Base-by-base conservation (phyloP, 495 filamentous ascomycete species). In the Evernia prunastri region DNA sequence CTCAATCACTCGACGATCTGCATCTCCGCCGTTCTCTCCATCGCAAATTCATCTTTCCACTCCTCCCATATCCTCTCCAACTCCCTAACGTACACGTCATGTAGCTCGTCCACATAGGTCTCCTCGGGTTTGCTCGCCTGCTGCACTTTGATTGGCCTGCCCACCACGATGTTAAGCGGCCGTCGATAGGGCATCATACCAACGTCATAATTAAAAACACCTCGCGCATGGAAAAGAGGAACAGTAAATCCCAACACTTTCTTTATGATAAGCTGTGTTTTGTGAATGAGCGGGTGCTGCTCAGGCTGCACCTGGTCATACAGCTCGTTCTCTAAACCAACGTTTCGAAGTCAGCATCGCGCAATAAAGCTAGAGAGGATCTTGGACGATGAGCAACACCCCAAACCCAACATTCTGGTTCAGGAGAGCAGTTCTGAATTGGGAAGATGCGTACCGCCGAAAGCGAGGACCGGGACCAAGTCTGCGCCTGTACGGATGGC, bases 151-250 rank as follows among this genome's bases (percentile, higher is more conserved):
- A 96, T 89, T 4, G 92, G 90, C 63, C 81, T 78, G 3, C 92
- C 93, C 10, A 96, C 89, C 11, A 98, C 92, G 40, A 96, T 82
- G 70, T 97, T 93, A 47, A 98, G 68, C 20, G 91, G 87, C 42
- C 86, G 78, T 40, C 95, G 83, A 74, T 97, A 97, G 10, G 94
- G 94, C 89, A 97, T 89, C 60, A 97, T 71, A 1, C 94, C 94
- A 1, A 96, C 89, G 72, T 98, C 94, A 67, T 98, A 97, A 71
- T 98, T 98, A 74, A 97, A 97, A 12, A 97, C 87, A 2, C 94
- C 94, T 20, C 91, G 73, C 3, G 92, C 92, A 75, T 96, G 92
- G 63, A 97, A 86, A 36, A 96, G 76, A 4, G 94, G 94, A 5
- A 97, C 80, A 0, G 94, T 97, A 69, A 96, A 98, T n/a, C 94